These are phyloP conservation scores for Paramecium biaurelia DNA, from an alignment of 73 alveolate genomes.

Conservation along the genomic window DNA sequence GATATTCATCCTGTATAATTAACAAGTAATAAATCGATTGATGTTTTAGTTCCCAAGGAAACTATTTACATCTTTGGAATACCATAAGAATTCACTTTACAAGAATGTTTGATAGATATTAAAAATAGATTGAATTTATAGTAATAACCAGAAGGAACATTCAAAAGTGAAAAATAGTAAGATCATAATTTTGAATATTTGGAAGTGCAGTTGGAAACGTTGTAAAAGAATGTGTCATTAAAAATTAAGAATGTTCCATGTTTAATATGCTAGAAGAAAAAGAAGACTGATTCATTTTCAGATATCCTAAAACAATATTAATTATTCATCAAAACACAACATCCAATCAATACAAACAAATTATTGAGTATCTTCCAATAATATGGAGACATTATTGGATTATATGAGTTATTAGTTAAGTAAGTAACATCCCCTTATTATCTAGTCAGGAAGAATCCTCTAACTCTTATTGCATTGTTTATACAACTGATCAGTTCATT, in stretches of 20 bases:
- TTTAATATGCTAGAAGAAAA: neutral
- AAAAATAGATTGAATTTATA: neutral
- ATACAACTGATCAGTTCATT: neutral
- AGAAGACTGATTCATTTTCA: neutral
- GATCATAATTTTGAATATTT: constrained; percentile 23
- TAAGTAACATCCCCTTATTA: neutral
- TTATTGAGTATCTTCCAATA: neutral
- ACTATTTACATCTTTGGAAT: neutral
- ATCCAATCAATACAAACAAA: neutral
- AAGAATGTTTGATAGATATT: neutral
- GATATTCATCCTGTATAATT: neutral
- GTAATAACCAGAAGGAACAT: neutral
- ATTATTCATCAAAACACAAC: neutral
- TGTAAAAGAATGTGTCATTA: neutral
- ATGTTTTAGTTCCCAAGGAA: neutral
- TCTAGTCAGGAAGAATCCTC: neutral
- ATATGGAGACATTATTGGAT: constrained; percentile 13
- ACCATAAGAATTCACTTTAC: neutral
- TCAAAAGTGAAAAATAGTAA: neutral
- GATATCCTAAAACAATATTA: neutral
- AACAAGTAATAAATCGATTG: neutral
- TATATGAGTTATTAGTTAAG: neutral
- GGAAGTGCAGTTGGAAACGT: neutral
- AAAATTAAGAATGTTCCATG: constrained; percentile 41
- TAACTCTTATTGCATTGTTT: neutral